These are phyloP conservation scores for Mangifera indica DNA, from an alignment of 345 rosid genomes.

Conservation along the genomic window DNA sequence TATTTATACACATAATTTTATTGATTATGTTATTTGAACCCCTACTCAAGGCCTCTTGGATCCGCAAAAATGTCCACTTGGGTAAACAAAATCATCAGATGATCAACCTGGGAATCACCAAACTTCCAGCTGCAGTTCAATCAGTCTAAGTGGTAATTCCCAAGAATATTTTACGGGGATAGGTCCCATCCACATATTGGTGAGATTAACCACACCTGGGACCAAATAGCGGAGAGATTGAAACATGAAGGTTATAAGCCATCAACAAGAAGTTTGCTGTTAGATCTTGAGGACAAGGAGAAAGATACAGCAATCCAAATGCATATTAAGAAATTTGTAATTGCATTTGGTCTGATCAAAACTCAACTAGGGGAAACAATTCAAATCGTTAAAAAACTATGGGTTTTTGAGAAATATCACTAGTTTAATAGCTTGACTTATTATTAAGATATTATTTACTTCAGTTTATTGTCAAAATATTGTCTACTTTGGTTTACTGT, in stretches of 20 bases:
- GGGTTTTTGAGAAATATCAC: conserved; percentile 42
- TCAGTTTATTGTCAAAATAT: no score
- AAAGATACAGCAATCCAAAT: conserved; percentile 51
- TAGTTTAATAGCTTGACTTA: no score
- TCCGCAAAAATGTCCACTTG: conserved; percentile 45
- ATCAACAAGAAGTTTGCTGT: conserved; percentile 31
- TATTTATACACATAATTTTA: conserved; percentile 68
- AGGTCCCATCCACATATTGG: conserved; percentile 42
- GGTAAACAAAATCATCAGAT: conserved; percentile 51
- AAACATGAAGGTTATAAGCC: conserved; percentile 52
- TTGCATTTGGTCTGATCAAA: conserved; percentile 56
- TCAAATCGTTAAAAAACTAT: conserved; percentile 59
- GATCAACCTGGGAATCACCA: conserved; percentile 48
- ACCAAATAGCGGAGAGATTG: conserved; percentile 35
- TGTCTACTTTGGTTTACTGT: no score
- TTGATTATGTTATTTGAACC: conserved; percentile 59
- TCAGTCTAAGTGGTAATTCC: conserved; percentile 46
- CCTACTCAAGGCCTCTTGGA: conserved; percentile 58
- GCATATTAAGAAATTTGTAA: conserved; percentile 69
- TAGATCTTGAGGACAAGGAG: conserved; percentile 45
- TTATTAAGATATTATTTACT: no score
- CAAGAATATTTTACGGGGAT: conserved; percentile 62
- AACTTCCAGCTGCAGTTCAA: conserved; percentile 62
- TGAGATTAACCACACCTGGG: conserved; percentile 44
- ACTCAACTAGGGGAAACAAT: conserved; percentile 43